Conservation (phyloP, 352 stramenopile genomes). For the Pythium aristosporum region DNA sequence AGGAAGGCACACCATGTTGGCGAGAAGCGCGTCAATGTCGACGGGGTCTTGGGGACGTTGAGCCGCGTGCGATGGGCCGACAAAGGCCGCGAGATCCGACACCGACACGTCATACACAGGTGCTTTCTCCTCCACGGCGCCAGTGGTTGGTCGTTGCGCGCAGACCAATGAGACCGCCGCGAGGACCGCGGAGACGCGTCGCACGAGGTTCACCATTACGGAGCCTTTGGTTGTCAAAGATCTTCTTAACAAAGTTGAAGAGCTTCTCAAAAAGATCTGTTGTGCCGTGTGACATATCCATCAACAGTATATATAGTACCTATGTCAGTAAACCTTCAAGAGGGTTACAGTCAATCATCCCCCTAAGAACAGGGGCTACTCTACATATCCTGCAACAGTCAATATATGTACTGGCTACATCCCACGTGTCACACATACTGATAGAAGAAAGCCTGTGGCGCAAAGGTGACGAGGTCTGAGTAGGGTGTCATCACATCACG, state of each 20-base stretch:
- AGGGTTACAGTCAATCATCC: too few relatives aligned
- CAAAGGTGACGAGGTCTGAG: too few relatives aligned
- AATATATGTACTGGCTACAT: too few relatives aligned
- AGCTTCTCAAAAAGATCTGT: background rate
- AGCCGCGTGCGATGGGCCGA: background rate
- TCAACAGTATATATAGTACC: background rate
- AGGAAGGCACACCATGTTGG: constrained; percentile 24
- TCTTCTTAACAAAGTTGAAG: too few relatives aligned
- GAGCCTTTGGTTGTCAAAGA: background rate
- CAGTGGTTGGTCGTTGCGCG: background rate
- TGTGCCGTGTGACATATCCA: background rate
- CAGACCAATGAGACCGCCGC: background rate
- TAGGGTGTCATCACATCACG: too few relatives aligned
- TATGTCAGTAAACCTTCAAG: background rate
- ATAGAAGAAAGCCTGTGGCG: too few relatives aligned
- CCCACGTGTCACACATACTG: too few relatives aligned
- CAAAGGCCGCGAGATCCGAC: constrained; percentile 7
- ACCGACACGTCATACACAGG: constrained; percentile 19
- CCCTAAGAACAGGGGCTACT: too few relatives aligned
- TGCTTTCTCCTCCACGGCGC: background rate
- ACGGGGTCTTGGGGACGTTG: background rate
- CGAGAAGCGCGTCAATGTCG: constrained; percentile 26
- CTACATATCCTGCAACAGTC: too few relatives aligned
- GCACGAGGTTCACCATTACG: background rate
- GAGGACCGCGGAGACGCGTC: background rate